Percentiles rank a stretch among this genome's conserved stretches.
Conservation (phyloP, 2,329 filamentous ascomycete species). For the Leptographium procerum region DNA sequence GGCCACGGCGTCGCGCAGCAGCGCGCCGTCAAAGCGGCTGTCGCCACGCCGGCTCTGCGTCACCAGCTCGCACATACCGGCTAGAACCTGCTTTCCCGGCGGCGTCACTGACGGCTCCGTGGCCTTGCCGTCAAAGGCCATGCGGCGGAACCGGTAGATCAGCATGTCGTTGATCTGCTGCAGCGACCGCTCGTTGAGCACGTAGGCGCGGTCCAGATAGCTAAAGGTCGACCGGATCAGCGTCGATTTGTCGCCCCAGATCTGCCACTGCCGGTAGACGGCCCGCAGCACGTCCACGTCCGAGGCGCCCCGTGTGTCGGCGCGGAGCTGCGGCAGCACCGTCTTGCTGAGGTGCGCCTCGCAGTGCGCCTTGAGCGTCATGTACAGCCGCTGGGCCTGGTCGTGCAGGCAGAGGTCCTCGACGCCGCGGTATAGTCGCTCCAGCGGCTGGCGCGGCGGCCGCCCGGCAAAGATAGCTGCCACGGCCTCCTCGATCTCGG, state of each 20-base stretch:
- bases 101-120: background rate
- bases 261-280: conserved; percentile 52
- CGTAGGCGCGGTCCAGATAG: conserved; percentile 82
- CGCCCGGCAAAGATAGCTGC: conserved; percentile 57
- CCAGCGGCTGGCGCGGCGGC: conserved; percentile 60
- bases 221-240: conserved; percentile 83
- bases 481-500: conserved; percentile 63
- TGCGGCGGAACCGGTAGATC: conserved; percentile 60
- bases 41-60: conserved; percentile 54
- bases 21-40: conserved; percentile 43
- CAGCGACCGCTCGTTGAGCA: conserved; percentile 60
- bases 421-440: conserved; percentile 79
- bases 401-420: conserved; percentile 84
- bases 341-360: conserved; percentile 53
- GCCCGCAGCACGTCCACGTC: conserved; percentile 53
- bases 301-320: conserved; percentile 35
- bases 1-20: conserved; percentile 65
- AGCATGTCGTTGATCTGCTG: conserved; percentile 72
- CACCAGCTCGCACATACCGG: conserved; percentile 66
- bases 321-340: conserved; percentile 44
- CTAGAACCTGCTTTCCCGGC: conserved; percentile 27
- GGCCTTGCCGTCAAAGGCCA: conserved; percentile 28
- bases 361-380: conserved; percentile 53
- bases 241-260: conserved; percentile 69
- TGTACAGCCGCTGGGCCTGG: conserved; percentile 55